Evolutionary conservation across 2,329 filamentous ascomycete genomes (phyloP).

Genomic region (Pyrenophora seminiperda): DNA sequence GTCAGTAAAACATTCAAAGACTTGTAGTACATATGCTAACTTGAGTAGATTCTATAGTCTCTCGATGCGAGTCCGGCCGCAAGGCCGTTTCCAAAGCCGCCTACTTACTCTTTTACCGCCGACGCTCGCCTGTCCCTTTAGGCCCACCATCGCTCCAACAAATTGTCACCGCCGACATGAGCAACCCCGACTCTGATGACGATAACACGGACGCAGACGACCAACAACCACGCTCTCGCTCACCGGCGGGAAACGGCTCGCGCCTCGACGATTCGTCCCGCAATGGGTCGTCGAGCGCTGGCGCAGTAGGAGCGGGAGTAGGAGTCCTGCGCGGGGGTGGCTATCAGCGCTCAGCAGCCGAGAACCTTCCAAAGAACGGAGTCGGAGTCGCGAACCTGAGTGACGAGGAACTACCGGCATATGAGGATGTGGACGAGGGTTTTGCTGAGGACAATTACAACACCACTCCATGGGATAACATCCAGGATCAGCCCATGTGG

Average conservation of each 20-base stretch:
- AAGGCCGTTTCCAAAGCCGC: conserved; percentile 75
- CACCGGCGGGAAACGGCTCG: conserved; percentile 78
- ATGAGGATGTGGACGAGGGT: conserved; percentile 29
- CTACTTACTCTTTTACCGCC: conserved; percentile 94
- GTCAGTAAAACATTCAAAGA: conserved; percentile 53
- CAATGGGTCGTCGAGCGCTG: conserved; percentile 91
- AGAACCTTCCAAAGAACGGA: conserved; percentile 42
- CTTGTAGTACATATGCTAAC: background rate
- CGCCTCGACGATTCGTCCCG: conserved; percentile 86
- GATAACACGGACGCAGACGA: conserved; percentile 47
- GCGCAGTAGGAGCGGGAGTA: conserved; percentile 72
- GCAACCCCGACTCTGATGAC: conserved; percentile 51
- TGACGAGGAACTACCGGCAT: conserved; percentile 30
- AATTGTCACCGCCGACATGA: conserved; percentile 65
- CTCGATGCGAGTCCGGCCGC: conserved; percentile 63
- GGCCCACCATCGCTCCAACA: conserved; percentile 77
- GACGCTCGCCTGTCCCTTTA: conserved; percentile 75
- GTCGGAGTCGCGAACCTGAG: conserved; percentile 42
- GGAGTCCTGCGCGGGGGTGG: conserved; percentile 47
- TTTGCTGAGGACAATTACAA: conserved; percentile 12
- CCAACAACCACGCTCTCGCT: conserved; percentile 43
- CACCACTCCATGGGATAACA: conserved; percentile 9
- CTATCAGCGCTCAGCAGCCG: conserved; percentile 40
- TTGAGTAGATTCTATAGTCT: conserved; percentile 72
- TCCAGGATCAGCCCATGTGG: conserved; percentile 26